Conservation (phyloP, 2,329 filamentous ascomycete genomes). For the Ophiostoma populinum region DNA sequence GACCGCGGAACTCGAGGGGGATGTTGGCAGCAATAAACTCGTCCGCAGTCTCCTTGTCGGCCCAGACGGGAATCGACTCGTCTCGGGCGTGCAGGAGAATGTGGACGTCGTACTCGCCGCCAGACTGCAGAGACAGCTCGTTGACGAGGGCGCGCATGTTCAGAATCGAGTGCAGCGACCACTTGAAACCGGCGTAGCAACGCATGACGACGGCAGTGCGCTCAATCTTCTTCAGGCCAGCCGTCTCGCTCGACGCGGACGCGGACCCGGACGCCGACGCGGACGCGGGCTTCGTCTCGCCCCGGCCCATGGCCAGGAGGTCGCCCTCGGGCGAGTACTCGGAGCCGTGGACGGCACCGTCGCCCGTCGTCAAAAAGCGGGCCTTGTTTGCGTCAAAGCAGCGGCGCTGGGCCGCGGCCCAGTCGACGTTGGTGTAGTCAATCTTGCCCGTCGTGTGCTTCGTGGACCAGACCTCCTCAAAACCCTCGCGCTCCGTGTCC, state of each 20-base stretch:
- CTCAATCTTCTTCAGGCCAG: conserved; percentile 23
- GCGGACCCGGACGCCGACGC: background rate
- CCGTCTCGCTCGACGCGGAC: too few species aligned
- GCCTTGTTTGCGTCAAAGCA: conserved; percentile 43
- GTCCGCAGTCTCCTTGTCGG: conserved; percentile 57
- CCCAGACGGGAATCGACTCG: conserved; percentile 62
- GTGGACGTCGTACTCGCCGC: conserved; percentile 67
- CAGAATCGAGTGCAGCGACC: conserved; percentile 60
- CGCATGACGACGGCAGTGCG: conserved; percentile 65
- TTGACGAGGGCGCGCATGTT: conserved; percentile 69
- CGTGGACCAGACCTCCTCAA: conserved; percentile 34
- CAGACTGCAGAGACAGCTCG: conserved; percentile 60
- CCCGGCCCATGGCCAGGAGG: conserved; percentile 5
- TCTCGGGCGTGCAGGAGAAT: conserved; percentile 77
- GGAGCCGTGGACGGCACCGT: background rate
- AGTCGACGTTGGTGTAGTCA: conserved; percentile 37
- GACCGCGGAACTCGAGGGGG: conserved; percentile 58
- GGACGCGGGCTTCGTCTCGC: conserved; percentile 10
- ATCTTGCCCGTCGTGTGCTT: conserved; percentile 31
- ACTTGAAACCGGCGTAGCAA: conserved; percentile 64
- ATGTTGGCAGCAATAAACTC: conserved; percentile 50
- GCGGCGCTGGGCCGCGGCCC: conserved; percentile 34
- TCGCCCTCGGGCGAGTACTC: conserved; percentile 2
- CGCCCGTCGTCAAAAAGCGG: conserved; percentile 28
- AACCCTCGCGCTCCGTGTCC: conserved; percentile 54